Evolutionary conservation across 2,329 filamentous ascomycete species (phyloP).

Genomic region (Penicillium sp.): DNA sequence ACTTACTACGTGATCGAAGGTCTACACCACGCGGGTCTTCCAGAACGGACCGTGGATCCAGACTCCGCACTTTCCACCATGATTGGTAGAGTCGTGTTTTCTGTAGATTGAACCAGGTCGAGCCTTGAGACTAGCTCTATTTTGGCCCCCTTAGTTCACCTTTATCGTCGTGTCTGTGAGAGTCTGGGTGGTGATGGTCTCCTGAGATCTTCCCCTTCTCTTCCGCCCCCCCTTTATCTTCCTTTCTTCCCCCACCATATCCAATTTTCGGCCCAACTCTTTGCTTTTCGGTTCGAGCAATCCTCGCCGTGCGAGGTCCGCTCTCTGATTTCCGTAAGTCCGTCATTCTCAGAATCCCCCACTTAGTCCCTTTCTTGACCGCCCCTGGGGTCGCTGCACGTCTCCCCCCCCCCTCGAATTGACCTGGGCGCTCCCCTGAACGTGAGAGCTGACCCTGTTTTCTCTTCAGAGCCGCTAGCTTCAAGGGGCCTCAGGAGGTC

Average conservation of each 20-base stretch:
- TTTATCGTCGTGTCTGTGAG: not conserved
- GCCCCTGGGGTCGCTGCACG: not conserved
- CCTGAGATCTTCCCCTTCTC: slow-evolving; percentile 3
- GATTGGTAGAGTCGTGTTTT: slow-evolving; percentile 23
- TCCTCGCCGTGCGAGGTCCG: slow-evolving; percentile 27
- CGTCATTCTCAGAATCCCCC: slow-evolving; percentile 3
- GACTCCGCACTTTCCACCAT: not conserved
- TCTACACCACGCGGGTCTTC: not conserved
- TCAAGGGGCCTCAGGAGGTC: slow-evolving; percentile 24
- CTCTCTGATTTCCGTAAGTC: slow-evolving; percentile 13
- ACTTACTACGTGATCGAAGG: not conserved
- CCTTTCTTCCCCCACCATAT: slow-evolving; percentile 6
- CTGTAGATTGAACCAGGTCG: slow-evolving; percentile 18
- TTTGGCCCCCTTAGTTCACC: not conserved
- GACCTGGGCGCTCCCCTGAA: slow-evolving; percentile 1
- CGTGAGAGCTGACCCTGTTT: slow-evolving; percentile 5
- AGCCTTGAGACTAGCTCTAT: not conserved
- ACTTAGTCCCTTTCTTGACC: slow-evolving; percentile 5
- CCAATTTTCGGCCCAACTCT: not conserved
- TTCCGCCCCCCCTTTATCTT: slow-evolving; percentile 11
- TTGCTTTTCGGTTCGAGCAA: slow-evolving; percentile 12
- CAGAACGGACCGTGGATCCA: slow-evolving; percentile 4
- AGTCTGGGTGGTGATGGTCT: not conserved
- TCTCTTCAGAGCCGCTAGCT: slow-evolving; percentile 8
- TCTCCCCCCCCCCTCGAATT: not conserved